These are phyloP conservation scores for Arachis monticola DNA, from an alignment of 331 rosid species.

Conservation along the genomic window DNA sequence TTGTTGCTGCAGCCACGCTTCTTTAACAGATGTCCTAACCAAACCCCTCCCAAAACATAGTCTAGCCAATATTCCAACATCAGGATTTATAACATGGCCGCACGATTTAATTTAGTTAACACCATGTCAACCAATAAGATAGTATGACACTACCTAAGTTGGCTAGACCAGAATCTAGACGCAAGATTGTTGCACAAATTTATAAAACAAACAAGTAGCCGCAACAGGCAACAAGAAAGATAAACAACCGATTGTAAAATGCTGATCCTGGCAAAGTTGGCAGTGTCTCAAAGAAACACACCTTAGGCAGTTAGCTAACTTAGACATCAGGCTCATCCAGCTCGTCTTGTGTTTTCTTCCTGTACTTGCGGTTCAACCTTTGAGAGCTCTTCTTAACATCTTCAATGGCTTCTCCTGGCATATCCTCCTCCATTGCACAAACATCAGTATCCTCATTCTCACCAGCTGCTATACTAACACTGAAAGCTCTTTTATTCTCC, in stretches of 20 bases:
- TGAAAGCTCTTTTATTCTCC: constrained; percentile 50
- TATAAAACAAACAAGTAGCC: not conserved
- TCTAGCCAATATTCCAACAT: no score
- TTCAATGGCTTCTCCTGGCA: constrained; percentile 43
- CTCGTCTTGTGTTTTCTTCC: constrained; percentile 64
- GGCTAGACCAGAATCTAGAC: constrained; percentile 1
- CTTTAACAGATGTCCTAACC: no score
- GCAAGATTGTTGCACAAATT: constrained; percentile 20
- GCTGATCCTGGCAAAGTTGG: constrained; percentile 21
- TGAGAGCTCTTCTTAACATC: constrained; percentile 40
- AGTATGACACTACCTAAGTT: constrained; percentile 3
- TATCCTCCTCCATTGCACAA: constrained; percentile 97
- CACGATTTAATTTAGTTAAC: constrained; percentile 23
- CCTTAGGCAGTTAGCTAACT: not conserved
- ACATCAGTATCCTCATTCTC: constrained; percentile 58
- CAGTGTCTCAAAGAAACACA: constrained; percentile 4
- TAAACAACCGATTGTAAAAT: not conserved
- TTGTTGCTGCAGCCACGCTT: no score
- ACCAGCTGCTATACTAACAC: constrained; percentile 55
- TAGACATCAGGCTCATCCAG: constrained; percentile 48
- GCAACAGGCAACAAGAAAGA: not conserved
- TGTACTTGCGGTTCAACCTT: constrained; percentile 65
- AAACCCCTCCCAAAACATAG: no score
- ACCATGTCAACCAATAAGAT: not conserved
- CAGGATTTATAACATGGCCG: no score